Conservation (phyloP, 306 rosid species). For the Lablab purpureus region DNA sequence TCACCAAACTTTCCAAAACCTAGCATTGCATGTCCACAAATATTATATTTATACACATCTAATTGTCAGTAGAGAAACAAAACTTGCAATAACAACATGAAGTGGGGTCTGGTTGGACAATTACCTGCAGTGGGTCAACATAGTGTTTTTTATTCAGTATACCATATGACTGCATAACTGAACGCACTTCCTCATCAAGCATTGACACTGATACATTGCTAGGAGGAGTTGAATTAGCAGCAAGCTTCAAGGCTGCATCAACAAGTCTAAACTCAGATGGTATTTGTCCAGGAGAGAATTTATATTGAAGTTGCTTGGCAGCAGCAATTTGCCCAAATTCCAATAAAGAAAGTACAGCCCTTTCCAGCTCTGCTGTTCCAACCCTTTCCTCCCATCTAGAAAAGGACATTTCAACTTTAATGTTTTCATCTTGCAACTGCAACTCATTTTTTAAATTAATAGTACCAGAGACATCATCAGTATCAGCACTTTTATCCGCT, state of each 20-base stretch:
- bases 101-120: slow-evolving; percentile 30
- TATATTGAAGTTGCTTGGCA: slow-evolving; percentile 89
- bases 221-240: slow-evolving; percentile 73
- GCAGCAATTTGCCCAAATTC: slow-evolving; percentile 96
- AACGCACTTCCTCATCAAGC: slow-evolving; percentile 82
- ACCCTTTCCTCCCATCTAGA: slow-evolving; percentile 97
- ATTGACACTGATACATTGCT: slow-evolving; percentile 57
- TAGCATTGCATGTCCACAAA: slow-evolving; percentile 47
- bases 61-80: slow-evolving; percentile 15
- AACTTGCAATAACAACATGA: not conserved
- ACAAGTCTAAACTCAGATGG: slow-evolving; percentile 86
- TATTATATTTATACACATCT: slow-evolving; percentile 33
- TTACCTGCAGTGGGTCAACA: slow-evolving; percentile 80
- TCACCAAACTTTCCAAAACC: slow-evolving; percentile 85
- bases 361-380: slow-evolving; percentile 90
- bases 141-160: slow-evolving; percentile 56
- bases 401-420: slow-evolving; percentile 77
- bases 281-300: slow-evolving; percentile 83
- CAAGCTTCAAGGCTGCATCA: slow-evolving; percentile 88
- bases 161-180: slow-evolving; percentile 61
- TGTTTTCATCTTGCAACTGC: slow-evolving; percentile 71
- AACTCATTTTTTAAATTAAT: slow-evolving; percentile 61
- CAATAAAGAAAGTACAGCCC: slow-evolving; percentile 92
- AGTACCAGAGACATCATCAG: slow-evolving; percentile 73
- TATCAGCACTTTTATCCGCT: slow-evolving; percentile 62